Evolutionary conservation across 2,329 filamentous ascomycete species (phyloP).

Genomic region (Canariomyces notabilis): DNA sequence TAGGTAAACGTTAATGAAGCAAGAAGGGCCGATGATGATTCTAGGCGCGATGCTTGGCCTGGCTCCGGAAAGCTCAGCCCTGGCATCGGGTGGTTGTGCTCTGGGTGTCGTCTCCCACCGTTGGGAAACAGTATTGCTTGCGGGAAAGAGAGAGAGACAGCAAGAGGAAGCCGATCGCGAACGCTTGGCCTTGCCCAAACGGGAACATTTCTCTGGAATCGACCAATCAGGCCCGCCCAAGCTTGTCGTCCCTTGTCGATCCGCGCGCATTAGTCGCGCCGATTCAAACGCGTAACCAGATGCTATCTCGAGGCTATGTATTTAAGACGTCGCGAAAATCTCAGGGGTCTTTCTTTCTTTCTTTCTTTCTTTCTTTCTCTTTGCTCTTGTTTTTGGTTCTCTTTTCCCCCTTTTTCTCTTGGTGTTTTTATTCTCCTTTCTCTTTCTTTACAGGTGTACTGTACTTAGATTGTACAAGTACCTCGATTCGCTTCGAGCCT

Average conservation of each 20-base stretch:
- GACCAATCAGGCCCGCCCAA: background rate
- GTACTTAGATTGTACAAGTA: background rate
- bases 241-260: slow-evolving; percentile 3
- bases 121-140: too few species aligned
- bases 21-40: background rate
- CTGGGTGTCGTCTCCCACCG: too few species aligned
- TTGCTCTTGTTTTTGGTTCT: slow-evolving; percentile 23
- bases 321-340: slow-evolving; percentile 12
- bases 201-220: background rate
- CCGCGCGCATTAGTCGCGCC: background rate
- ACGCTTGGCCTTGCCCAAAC: background rate
- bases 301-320: too few species aligned
- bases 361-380: slow-evolving; percentile 28
- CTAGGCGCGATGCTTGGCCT: too few species aligned
- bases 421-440: slow-evolving; percentile 25
- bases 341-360: slow-evolving; percentile 26
- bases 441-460: slow-evolving; percentile 26
- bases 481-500: background rate
- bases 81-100: too few species aligned
- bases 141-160: background rate
- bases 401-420: slow-evolving; percentile 25
- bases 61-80: too few species aligned
- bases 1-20: background rate
- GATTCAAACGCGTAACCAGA: background rate
- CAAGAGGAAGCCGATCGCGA: too few species aligned